A percentile compares a stretch with the other conserved stretches of the same genome.
These are phyloP conservation scores for Phytophthora pseudosyringae DNA, from an alignment of 352 stramenopile species.

Conservation along the genomic window DNA sequence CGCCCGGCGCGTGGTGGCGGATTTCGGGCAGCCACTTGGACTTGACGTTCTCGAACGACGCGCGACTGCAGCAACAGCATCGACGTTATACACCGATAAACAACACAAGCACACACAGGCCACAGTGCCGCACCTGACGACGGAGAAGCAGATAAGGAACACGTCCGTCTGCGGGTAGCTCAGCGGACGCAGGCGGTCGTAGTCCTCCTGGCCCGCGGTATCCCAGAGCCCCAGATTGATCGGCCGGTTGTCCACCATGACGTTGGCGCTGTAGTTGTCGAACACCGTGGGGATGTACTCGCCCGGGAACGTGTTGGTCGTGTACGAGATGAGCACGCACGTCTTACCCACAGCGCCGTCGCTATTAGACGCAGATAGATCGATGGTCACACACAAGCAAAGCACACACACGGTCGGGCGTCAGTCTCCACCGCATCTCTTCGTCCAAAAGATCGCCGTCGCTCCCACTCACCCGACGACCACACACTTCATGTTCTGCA, in stretches of 20 bases:
- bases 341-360: slow-evolving; percentile 97
- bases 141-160: slow-evolving; percentile 97
- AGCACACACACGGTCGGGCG: background rate
- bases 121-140: slow-evolving; percentile 71
- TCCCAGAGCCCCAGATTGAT: slow-evolving; percentile 98
- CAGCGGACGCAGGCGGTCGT: slow-evolving; percentile 94
- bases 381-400: slow-evolving; percentile 6
- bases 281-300: slow-evolving; percentile 98
- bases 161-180: slow-evolving; percentile 97
- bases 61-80: slow-evolving; percentile 55
- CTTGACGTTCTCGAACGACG: slow-evolving; percentile 96
- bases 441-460: background rate
- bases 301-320: slow-evolving; percentile 96
- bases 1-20: slow-evolving; percentile 84
- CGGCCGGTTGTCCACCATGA: slow-evolving; percentile 94
- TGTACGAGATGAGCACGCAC: slow-evolving; percentile 97
- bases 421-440: slow-evolving; percentile 5
- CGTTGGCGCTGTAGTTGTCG: slow-evolving; percentile 94
- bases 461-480: slow-evolving; percentile 73
- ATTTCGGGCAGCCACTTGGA: slow-evolving; percentile 95
- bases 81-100: background rate
- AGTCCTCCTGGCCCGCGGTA: slow-evolving; percentile 97
- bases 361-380: slow-evolving; percentile 36
- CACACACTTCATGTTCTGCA: slow-evolving; percentile 97
- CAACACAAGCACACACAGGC: background rate